A percentile compares a stretch with the other conserved stretches of the same genome.
Evolutionary conservation across 2,329 filamentous ascomycete species (phyloP).

Genomic region (Exophiala spinifera): DNA sequence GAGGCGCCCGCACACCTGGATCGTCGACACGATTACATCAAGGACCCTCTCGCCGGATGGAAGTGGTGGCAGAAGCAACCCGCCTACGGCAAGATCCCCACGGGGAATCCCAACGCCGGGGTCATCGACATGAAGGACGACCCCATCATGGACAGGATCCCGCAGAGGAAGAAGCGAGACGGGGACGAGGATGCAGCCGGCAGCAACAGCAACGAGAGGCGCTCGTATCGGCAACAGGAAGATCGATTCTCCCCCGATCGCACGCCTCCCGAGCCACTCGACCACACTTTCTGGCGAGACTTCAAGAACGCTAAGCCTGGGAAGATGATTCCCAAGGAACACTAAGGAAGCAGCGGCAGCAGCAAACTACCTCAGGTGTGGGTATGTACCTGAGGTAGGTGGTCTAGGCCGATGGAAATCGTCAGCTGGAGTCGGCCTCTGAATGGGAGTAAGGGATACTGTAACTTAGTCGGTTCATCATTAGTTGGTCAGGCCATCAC

Average conservation of each 20-base stretch:
- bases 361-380: too few relatives aligned
- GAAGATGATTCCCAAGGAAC: too few relatives aligned
- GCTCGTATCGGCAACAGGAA: neutral
- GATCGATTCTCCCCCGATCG: too few relatives aligned
- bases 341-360: too few relatives aligned
- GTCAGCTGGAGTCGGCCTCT: too few relatives aligned
- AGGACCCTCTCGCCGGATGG: neutral
- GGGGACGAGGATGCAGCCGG: neutral
- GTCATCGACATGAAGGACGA: constrained; percentile 1
- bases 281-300: neutral
- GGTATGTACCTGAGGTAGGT: too few relatives aligned
- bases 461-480: too few relatives aligned
- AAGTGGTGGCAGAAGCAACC: constrained; percentile 6
- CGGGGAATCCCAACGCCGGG: neutral
- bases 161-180: neutral
- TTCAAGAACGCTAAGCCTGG: too few relatives aligned
- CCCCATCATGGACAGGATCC: neutral
- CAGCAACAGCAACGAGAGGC: neutral
- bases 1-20: neutral
- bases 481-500: too few relatives aligned
- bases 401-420: too few relatives aligned
- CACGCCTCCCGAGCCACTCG: constrained; percentile 1
- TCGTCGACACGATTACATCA: neutral
- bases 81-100: neutral
- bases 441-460: too few relatives aligned